phyloP scores from a whole-genome alignment of 2,329 filamentous ascomycete genomes.

The Paramyrothecium sp. region DNA sequence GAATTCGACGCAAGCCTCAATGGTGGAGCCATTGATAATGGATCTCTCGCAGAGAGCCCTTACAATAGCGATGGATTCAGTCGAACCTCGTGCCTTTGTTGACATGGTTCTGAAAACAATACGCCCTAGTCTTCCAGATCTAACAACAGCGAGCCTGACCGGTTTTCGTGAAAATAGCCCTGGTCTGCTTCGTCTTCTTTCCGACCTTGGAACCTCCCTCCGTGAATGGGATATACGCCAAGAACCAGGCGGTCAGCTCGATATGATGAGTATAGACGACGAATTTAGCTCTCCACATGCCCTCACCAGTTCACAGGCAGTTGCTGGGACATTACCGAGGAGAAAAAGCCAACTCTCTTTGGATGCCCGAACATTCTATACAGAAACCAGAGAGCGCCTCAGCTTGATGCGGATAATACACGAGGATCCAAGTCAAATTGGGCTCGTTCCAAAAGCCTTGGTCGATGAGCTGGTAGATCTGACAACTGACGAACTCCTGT shows the following conservation, averaged over 20 bases:
- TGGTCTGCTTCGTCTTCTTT: slow-evolving; percentile 42
- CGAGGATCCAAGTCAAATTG: slow-evolving; percentile 43
- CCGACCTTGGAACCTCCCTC: slow-evolving; percentile 31
- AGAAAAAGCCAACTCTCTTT: slow-evolving; percentile 39
- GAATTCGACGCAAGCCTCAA: slow-evolving; percentile 46
- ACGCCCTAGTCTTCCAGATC: slow-evolving; percentile 44
- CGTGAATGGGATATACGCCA: slow-evolving; percentile 16
- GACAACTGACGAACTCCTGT: slow-evolving; percentile 52
- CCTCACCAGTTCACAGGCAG: slow-evolving; percentile 36
- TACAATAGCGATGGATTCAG: slow-evolving; percentile 36
- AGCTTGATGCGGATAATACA: slow-evolving; percentile 41
- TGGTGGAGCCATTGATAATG: slow-evolving; percentile 43
- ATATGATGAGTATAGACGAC: slow-evolving; percentile 67
- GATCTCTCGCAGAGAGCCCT: slow-evolving; percentile 40
- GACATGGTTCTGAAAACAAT: slow-evolving; percentile 45
- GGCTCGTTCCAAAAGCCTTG: slow-evolving; percentile 48
- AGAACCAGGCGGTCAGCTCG: slow-evolving; percentile 34
- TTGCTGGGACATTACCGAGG: slow-evolving; percentile 42
- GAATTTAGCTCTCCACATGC: slow-evolving; percentile 62
- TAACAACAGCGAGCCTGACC: slow-evolving; percentile 35
- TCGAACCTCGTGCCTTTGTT: slow-evolving; percentile 44
- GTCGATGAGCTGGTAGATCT: slow-evolving; percentile 48
- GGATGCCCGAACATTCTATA: slow-evolving; percentile 45
- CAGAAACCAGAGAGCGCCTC: slow-evolving; percentile 45
- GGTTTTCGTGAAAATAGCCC: slow-evolving; percentile 34